Percentiles rank a stretch among this genome's conserved stretches.
These are phyloP conservation scores for Aspergillus campestris DNA, from an alignment of 495 filamentous ascomycete genomes.

Conservation along the genomic window DNA sequence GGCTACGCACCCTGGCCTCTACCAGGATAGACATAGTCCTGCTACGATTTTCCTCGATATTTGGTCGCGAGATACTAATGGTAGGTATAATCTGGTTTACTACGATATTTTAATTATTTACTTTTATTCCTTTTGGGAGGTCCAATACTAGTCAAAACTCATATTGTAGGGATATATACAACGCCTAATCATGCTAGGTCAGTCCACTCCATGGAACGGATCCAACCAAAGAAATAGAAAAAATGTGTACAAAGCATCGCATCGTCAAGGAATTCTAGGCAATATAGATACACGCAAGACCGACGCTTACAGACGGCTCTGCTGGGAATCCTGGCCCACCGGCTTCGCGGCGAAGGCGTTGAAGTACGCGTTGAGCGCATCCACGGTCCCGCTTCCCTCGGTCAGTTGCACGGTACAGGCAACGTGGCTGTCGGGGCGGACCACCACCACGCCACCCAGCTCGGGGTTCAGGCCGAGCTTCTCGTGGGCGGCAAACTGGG, in stretches of 20 bases:
- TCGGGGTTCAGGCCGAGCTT: constrained; percentile 76
- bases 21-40: too few relatives aligned
- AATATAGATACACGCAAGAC: neutral
- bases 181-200: constrained; percentile 27
- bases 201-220: constrained; percentile 14
- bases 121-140: constrained; percentile 5
- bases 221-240: constrained; percentile 17
- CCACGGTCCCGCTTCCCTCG: constrained; percentile 68
- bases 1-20: too few relatives aligned
- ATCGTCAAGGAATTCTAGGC: neutral
- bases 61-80: too few relatives aligned
- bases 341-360: constrained; percentile 48
- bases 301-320: constrained; percentile 29
- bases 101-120: neutral
- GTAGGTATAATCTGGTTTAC: neutral
- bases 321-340: constrained; percentile 30
- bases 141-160: constrained; percentile 6
- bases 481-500: constrained; percentile 66
- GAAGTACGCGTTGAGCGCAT: constrained; percentile 80
- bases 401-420: constrained; percentile 63
- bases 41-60: too few relatives aligned
- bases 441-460: constrained; percentile 69
- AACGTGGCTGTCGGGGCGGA: constrained; percentile 80
- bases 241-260: constrained; percentile 15
- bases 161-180: constrained; percentile 6